phyloP scores from a whole-genome alignment of 306 rosid genomes.

The Begonia fuchsioides region DNA sequence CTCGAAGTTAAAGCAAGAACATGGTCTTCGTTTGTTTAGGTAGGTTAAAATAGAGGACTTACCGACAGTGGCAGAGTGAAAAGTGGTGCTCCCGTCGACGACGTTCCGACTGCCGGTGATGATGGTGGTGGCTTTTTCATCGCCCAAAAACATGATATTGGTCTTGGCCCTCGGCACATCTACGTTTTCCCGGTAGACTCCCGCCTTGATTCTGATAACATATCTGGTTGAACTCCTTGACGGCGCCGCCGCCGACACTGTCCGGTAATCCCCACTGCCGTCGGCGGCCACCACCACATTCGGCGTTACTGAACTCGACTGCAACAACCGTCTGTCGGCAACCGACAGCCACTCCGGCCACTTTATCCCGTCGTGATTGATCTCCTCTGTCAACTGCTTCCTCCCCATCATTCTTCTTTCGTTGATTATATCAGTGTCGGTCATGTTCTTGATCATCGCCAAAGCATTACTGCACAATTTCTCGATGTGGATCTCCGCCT shows the following conservation, averaged over 20 bases:
- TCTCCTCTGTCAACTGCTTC: conserved; percentile 21
- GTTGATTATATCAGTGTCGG: conserved; percentile 42
- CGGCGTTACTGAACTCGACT: conserved; percentile 25
- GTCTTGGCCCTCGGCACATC: conserved; percentile 56
- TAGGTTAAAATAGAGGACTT: conserved; percentile 2
- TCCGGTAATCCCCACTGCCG: conserved; percentile 55
- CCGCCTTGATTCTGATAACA: conserved; percentile 59
- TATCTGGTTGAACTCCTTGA: conserved; percentile 36
- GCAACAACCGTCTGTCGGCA: conserved; percentile 48
- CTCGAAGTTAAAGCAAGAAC: too few species aligned
- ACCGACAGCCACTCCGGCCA: conserved; percentile 86
- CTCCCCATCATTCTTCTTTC: conserved; percentile 7
- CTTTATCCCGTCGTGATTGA: neutral
- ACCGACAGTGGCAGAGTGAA: conserved; percentile 89
- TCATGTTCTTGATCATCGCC: conserved; percentile 70
- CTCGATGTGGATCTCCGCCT: conserved; percentile 45
- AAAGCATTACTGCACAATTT: conserved; percentile 62
- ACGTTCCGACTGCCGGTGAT: conserved; percentile 72
- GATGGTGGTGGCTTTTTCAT: conserved; percentile 44
- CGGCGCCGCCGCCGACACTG: conserved; percentile 68
- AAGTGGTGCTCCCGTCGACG: conserved; percentile 89
- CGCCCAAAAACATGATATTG: conserved; percentile 72
- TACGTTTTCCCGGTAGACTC: conserved; percentile 68
- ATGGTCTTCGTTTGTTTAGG: too few species aligned
- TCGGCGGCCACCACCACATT: conserved; percentile 78